Conservation (phyloP, 2,329 filamentous ascomycete genomes). For the Pyricularia sp. region DNA sequence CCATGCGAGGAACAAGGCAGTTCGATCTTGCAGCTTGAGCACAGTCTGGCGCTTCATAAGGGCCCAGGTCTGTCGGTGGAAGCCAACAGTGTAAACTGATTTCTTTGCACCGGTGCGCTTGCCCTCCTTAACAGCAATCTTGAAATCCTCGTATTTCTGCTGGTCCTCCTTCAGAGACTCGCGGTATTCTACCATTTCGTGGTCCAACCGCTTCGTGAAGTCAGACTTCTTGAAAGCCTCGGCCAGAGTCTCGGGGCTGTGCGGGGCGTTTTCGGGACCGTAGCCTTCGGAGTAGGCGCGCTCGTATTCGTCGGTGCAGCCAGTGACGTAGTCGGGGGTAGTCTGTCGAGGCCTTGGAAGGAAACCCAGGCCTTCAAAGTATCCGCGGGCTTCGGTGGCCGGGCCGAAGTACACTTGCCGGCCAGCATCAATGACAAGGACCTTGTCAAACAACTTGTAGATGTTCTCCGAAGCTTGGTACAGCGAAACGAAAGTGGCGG, state of each 20-base stretch:
- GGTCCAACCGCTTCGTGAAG: slow-evolving; percentile 43
- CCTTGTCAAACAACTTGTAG: slow-evolving; percentile 73
- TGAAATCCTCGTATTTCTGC: slow-evolving; percentile 62
- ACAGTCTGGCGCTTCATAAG: slow-evolving; percentile 77
- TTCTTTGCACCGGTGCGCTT: slow-evolving; percentile 68
- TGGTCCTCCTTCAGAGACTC: slow-evolving; percentile 53
- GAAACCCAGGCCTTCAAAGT: slow-evolving; percentile 73
- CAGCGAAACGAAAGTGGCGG: slow-evolving; percentile 74
- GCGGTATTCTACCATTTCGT: slow-evolving; percentile 64
- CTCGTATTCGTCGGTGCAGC: slow-evolving; percentile 77
- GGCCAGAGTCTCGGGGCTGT: slow-evolving; percentile 55
- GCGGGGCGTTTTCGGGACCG: slow-evolving; percentile 57
- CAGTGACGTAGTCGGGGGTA: slow-evolving; percentile 72
- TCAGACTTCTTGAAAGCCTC: slow-evolving; percentile 61
- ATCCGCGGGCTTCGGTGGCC: slow-evolving; percentile 53
- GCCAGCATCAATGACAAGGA: slow-evolving; percentile 70
- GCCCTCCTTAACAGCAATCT: slow-evolving; percentile 63
- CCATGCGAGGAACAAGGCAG: slow-evolving; percentile 69
- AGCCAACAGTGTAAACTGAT: slow-evolving; percentile 76
- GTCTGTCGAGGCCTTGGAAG: slow-evolving; percentile 67
- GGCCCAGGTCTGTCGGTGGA: slow-evolving; percentile 74
- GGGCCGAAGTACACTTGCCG: slow-evolving; percentile 70
- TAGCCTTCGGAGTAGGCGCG: slow-evolving; percentile 63
- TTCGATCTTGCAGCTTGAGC: slow-evolving; percentile 79
- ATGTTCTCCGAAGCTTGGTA: slow-evolving; percentile 83